Evolutionary conservation across 805 yeast species (phyloP).

Genomic region (Kazachstania taianensis): DNA sequence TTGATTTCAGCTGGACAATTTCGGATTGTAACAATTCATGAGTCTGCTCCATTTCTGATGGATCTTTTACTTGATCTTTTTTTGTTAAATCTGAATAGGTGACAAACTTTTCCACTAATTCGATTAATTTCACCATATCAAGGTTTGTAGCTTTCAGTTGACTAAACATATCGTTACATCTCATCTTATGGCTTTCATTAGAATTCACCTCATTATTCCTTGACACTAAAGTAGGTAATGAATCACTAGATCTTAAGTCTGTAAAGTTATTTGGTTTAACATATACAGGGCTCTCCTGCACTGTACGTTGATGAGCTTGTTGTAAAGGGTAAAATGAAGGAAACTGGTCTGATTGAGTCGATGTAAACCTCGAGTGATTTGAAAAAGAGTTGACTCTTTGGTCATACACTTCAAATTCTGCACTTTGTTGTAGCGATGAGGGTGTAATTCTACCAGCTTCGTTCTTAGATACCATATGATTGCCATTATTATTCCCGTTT

Average conservation of each 20-base stretch:
- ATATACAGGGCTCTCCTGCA: background rate
- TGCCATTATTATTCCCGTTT: background rate
- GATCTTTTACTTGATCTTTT: background rate
- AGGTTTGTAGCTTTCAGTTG: slow-evolving; percentile 6
- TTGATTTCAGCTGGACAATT: background rate
- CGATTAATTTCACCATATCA: slow-evolving; percentile 8
- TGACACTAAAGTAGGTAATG: background rate
- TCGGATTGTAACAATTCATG: background rate
- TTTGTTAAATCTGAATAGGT: background rate
- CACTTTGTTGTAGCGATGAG: background rate
- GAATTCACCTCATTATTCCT: background rate
- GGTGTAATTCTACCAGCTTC: slow-evolving; percentile 3
- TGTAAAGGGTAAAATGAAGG: background rate
- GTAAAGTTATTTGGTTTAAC: background rate
- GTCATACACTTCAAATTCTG: background rate
- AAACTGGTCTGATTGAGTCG: background rate
- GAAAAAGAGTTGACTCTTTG: too few relatives aligned
- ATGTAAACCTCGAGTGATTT: background rate
- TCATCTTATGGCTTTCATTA: background rate
- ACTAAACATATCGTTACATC: background rate
- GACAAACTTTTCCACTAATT: slow-evolving; percentile 3
- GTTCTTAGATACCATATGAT: too few relatives aligned
- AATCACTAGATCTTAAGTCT: slow-evolving; percentile 1
- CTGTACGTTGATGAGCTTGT: slow-evolving; percentile 5
- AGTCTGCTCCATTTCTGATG: background rate